Evolutionary conservation across 805 yeast genomes (phyloP), one percentile per base, ranked within the genome.

Genomic region (Hemisphaericaspora nanyangensis): DNA sequence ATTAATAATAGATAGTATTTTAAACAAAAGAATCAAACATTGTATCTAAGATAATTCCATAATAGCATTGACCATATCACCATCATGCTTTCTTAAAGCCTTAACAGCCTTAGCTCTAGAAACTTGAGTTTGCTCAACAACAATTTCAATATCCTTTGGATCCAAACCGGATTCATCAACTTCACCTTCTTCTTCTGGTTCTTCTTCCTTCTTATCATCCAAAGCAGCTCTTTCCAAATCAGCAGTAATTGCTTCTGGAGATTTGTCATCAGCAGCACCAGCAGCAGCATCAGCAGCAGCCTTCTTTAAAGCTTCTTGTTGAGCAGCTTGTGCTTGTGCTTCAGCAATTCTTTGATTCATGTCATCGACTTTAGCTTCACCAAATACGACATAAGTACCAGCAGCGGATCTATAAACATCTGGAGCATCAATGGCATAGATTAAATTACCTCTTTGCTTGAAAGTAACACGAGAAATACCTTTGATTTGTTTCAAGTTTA

Each of bases 361-460:
- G 76, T 91, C 96, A 70, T 91, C 97, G 55, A 86, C 85, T 79
- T 88, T 86, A 63, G 96, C 95, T 74, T 90, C 97, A 73, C 99
- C 99, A 59, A 91, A 90, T 54, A 91, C 97, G 57, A 91, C 82
- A 77, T 85, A 93, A 55, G 95, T 83, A 64, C 97, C 96, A 61
- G 95, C 85, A 50, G 82, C 77, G 48, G 96, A 82, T 72, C 78
- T 87, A 95, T 76, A 91, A 46, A 93, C 98, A 56, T 89, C 97
- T 68, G 99, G 99, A 54, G 70, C 66, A 66, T 87, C 93, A 72
- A 91, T 86, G 62, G 93, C 95, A 68, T 83, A 79, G 63, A 89
- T 83, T 65, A 83, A 79, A 80, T 87, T 86, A 67, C 90, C 89
- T 74, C 86, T 82, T 77, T 82, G 87, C 75, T 84, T 87, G 80